Percentiles rank a stretch among this genome's conserved stretches.
Conservation (phyloP, 768 basidiomycete species). For the Collybia sordida region DNA sequence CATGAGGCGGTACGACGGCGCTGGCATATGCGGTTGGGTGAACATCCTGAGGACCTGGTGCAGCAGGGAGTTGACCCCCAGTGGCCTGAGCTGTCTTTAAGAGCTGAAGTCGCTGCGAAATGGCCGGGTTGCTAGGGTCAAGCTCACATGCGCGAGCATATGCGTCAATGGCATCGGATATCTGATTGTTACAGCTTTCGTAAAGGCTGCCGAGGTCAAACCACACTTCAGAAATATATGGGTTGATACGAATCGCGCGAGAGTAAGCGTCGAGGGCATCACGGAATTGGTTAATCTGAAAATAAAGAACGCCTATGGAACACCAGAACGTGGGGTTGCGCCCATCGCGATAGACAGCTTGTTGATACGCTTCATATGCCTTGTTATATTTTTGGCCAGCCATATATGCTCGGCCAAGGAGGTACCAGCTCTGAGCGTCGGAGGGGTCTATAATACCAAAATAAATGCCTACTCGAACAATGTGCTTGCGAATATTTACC, state of each 20-base stretch:
- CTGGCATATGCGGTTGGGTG: conserved; percentile 94
- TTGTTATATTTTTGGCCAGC: conserved; percentile 98
- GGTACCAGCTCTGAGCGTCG: conserved; percentile 98
- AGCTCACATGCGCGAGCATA: conserved; percentile 95
- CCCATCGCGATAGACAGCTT: conserved; percentile 98
- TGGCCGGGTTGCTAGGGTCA: conserved; percentile 81
- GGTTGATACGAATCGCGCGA: conserved; percentile 97
- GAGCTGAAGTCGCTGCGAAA: conserved; percentile 77
- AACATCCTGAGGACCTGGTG: conserved; percentile 92
- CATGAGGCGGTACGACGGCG: conserved; percentile 68
- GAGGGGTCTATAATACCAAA: conserved; percentile 64
- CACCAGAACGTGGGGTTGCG: conserved; percentile 99
- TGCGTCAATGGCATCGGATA: conserved; percentile 97
- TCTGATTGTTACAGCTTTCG: conserved; percentile 98
- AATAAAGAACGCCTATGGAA: conserved; percentile 97
- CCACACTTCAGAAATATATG: conserved; percentile 95
- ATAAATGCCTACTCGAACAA: not conserved
- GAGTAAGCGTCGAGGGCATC: conserved; percentile 99
- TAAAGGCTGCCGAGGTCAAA: conserved; percentile 97
- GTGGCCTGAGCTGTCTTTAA: conserved; percentile 78
- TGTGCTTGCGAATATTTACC: conserved; percentile 48
- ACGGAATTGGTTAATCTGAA: conserved; percentile 99
- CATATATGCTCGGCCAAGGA: conserved; percentile 98
- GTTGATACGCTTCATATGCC: conserved; percentile 98
- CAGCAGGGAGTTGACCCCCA: conserved; percentile 75